Conservation (phyloP, 2,329 filamentous ascomycete species). For the Fusarium sambucinum region DNA sequence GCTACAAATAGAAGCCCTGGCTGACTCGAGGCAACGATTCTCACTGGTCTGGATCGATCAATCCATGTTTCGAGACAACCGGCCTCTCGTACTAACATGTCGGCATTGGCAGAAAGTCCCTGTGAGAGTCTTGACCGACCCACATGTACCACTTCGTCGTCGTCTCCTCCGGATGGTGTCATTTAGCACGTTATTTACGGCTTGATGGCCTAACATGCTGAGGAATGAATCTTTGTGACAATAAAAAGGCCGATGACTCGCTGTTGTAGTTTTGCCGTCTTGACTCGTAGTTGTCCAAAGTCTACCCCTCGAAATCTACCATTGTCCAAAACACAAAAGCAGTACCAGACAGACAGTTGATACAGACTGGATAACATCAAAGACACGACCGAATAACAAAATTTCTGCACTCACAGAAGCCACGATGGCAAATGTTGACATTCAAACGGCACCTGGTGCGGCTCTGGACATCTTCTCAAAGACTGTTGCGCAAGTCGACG, state of each 20-base stretch:
- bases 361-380: conserved; percentile 1
- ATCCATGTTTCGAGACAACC: conserved; percentile 34
- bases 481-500: conserved; percentile 43
- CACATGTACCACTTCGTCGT: conserved; percentile 42
- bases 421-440: conserved; percentile 48
- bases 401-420: conserved; percentile 1
- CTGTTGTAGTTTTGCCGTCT: conserved; percentile 9
- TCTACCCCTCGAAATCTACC: not conserved
- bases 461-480: conserved; percentile 45
- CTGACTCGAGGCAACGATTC: conserved; percentile 32
- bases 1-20: conserved; percentile 4
- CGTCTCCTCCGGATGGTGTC: conserved; percentile 46
- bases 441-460: conserved; percentile 44
- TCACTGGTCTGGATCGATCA: conserved; percentile 34
- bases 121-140: conserved; percentile 43
- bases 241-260: conserved; percentile 44
- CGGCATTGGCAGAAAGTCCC: conserved; percentile 27
- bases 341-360: not conserved
- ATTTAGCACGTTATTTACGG: conserved; percentile 49
- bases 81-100: conserved; percentile 41
- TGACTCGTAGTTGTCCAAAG: conserved; percentile 19
- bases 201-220: conserved; percentile 44
- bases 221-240: conserved; percentile 13
- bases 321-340: conserved; percentile 4
- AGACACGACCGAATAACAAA: not conserved